Percentiles rank a stretch among this genome's conserved stretches.
phyloP scores from a whole-genome alignment of 2,329 filamentous ascomycete species.

The Ustilaginoidea virens region DNA sequence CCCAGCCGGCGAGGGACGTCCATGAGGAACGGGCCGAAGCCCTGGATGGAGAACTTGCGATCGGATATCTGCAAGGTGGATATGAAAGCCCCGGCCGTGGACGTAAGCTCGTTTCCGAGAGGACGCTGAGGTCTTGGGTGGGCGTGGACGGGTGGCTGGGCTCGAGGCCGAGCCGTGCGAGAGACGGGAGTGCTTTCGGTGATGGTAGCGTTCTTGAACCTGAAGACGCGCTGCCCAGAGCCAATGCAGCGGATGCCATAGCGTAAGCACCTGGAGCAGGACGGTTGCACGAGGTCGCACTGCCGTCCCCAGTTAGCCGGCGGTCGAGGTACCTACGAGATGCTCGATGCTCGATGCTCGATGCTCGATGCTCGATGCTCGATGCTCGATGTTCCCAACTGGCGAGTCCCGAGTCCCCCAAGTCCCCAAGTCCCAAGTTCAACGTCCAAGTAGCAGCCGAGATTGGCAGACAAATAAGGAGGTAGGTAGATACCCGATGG shows the following conservation, averaged over 20 bases:
- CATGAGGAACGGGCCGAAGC: constrained; percentile 28
- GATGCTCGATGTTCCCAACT: no score
- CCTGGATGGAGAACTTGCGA: constrained; percentile 28
- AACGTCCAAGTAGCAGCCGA: no score
- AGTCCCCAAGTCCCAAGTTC: no score
- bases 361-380: no score
- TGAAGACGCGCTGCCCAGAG: constrained; percentile 3
- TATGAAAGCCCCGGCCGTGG: constrained; percentile 9
- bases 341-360: no score
- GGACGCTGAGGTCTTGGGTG: constrained; percentile 1
- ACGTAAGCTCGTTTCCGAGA: constrained; percentile 2
- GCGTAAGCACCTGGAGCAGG: constrained; percentile 4
- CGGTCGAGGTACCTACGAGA: background rate
- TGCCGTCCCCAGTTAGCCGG: background rate
- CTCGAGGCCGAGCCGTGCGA: constrained; percentile 1
- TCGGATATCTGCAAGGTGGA: constrained; percentile 22
- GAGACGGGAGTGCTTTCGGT: constrained; percentile 1
- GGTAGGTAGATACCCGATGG: no score
- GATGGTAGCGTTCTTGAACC: constrained; percentile 4
- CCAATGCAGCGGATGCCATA: constrained; percentile 4
- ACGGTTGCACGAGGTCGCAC: constrained; percentile 4
- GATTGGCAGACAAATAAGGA: no score
- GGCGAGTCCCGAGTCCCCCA: no score
- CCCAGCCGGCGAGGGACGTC: constrained; percentile 30
- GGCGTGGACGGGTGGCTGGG: background rate